phyloP scores from a whole-genome alignment of 2,329 filamentous ascomycete genomes.

The Mycosphaerella sp. region DNA sequence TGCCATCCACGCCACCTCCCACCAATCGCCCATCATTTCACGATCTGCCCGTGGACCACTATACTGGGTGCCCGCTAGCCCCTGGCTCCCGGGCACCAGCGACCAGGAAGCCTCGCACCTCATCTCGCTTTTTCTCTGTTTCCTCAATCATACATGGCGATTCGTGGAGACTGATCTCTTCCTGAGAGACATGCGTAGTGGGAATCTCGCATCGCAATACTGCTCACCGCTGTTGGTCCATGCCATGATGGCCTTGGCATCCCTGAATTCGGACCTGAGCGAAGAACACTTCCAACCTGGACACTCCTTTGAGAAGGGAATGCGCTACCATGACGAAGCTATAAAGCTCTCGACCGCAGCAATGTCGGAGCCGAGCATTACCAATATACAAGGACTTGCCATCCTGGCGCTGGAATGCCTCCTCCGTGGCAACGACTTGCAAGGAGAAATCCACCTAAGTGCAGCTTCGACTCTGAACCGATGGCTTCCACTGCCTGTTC shows the following conservation, averaged over 20 bases:
- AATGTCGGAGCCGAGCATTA: background rate
- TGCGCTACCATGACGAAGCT: conserved; percentile 4
- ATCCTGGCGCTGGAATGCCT: conserved; percentile 3
- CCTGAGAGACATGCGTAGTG: conserved; percentile 3
- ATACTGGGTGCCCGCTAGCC: conserved; percentile 2
- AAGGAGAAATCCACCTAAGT: background rate
- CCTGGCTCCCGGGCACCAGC: conserved; percentile 1
- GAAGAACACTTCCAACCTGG: background rate
- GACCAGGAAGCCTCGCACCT: conserved; percentile 3
- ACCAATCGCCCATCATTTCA: background rate
- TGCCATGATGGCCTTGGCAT: conserved; percentile 5
- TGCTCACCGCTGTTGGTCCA: conserved; percentile 7
- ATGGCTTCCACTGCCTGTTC: background rate
- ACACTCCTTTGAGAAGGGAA: background rate
- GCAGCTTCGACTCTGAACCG: conserved; percentile 1
- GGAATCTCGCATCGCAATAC: background rate
- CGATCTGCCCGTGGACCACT: background rate
- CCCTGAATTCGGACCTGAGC: background rate
- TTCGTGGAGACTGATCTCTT: conserved; percentile 3
- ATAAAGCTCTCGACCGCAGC: background rate
- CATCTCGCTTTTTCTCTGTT: conserved; percentile 3
- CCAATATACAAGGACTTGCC: conserved; percentile 6
- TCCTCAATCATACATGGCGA: conserved; percentile 3
- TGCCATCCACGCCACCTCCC: background rate
- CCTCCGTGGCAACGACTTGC: conserved; percentile 2